Percentiles rank a stretch among this genome's conserved stretches.
Conservation (phyloP, 495 filamentous ascomycete genomes). For the Apiosordaria backusii region DNA sequence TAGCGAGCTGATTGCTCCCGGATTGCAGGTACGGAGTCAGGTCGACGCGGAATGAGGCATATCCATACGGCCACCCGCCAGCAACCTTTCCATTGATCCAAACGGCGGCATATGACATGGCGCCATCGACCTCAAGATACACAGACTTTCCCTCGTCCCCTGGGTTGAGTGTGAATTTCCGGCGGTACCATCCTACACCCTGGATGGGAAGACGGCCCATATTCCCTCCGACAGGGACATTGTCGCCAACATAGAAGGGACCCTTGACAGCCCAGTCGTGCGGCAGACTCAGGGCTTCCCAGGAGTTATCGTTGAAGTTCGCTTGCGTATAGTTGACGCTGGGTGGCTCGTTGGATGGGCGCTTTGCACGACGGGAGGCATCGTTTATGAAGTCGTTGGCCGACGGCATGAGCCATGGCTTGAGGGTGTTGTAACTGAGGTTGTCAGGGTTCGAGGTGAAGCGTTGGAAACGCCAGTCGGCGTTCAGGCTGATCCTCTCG, state of each 20-base stretch:
- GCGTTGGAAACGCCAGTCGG: slow-evolving; percentile 29
- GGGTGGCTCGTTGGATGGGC: slow-evolving; percentile 9
- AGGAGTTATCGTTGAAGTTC: slow-evolving; percentile 19
- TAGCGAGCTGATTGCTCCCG: slow-evolving; percentile 43
- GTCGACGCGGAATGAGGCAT: slow-evolving; percentile 47
- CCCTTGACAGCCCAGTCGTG: slow-evolving; percentile 53
- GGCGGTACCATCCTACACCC: slow-evolving; percentile 51
- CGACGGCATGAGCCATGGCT: slow-evolving; percentile 29
- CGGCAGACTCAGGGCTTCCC: slow-evolving; percentile 23
- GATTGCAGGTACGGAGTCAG: slow-evolving; percentile 42
- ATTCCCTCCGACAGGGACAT: slow-evolving; percentile 48
- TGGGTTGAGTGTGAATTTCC: slow-evolving; percentile 29
- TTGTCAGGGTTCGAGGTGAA: slow-evolving; percentile 27
- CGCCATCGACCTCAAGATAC: slow-evolving; percentile 48
- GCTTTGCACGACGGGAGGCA: slow-evolving; percentile 8
- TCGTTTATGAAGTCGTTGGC: slow-evolving; percentile 29
- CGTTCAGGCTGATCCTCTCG: slow-evolving; percentile 26
- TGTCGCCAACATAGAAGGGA: slow-evolving; percentile 35
- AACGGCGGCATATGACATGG: slow-evolving; percentile 47
- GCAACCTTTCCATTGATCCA: slow-evolving; percentile 49
- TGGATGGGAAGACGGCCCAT: slow-evolving; percentile 56
- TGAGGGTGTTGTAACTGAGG: slow-evolving; percentile 26
- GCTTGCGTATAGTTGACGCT: slow-evolving; percentile 14
- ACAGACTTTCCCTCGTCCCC: slow-evolving; percentile 37
- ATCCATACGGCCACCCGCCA: slow-evolving; percentile 51